A percentile compares a stretch with the other conserved stretches of the same genome.
These are phyloP conservation scores for Cryptococcus jaspeensis DNA, from an alignment of 1,284 basidiomycete genomes.

Conservation along the genomic window DNA sequence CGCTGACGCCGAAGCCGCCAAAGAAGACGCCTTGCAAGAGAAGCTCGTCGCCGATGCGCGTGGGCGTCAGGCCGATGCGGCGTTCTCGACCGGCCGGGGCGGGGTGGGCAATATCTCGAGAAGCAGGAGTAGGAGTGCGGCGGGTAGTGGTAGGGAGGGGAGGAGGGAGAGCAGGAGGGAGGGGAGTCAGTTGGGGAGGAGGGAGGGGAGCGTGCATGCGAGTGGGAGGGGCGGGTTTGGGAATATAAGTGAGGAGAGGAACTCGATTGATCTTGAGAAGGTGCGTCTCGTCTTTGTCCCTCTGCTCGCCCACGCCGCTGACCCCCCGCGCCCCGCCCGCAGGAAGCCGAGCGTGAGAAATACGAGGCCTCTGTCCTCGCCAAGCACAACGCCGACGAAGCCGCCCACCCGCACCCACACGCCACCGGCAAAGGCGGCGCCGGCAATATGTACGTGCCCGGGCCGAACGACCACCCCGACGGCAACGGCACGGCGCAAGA, in stretches of 20 bases:
- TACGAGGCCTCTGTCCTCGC: slow-evolving; percentile 40
- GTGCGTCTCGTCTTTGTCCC: slow-evolving; percentile 7
- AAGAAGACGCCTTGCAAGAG: slow-evolving; percentile 45
- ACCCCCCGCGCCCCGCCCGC: not conserved
- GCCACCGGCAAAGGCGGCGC: slow-evolving; percentile 45
- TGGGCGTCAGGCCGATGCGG: slow-evolving; percentile 40
- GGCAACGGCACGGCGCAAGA: slow-evolving; percentile 32
- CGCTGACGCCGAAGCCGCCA: slow-evolving; percentile 32
- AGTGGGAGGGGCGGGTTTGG: slow-evolving; percentile 49
- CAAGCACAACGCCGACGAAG: slow-evolving; percentile 38
- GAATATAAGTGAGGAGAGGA: slow-evolving; percentile 43
- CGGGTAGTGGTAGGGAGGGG: slow-evolving; percentile 2
- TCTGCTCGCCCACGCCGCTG: not conserved
- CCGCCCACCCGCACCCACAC: slow-evolving; percentile 30
- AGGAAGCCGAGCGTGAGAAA: slow-evolving; percentile 24
- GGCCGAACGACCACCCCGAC: slow-evolving; percentile 25
- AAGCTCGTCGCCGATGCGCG: slow-evolving; percentile 46
- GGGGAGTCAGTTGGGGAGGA: slow-evolving; percentile 7
- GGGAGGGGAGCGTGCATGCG: slow-evolving; percentile 1
- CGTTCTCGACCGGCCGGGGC: slow-evolving; percentile 48
- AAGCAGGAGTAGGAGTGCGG: slow-evolving; percentile 27
- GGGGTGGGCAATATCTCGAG: slow-evolving; percentile 48
- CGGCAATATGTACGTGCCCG: slow-evolving; percentile 35
- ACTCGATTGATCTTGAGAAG: slow-evolving; percentile 34
- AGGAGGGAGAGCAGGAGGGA: slow-evolving; percentile 1